phyloP scores from a whole-genome alignment of 345 rosid species.

The Brassica carinata region DNA sequence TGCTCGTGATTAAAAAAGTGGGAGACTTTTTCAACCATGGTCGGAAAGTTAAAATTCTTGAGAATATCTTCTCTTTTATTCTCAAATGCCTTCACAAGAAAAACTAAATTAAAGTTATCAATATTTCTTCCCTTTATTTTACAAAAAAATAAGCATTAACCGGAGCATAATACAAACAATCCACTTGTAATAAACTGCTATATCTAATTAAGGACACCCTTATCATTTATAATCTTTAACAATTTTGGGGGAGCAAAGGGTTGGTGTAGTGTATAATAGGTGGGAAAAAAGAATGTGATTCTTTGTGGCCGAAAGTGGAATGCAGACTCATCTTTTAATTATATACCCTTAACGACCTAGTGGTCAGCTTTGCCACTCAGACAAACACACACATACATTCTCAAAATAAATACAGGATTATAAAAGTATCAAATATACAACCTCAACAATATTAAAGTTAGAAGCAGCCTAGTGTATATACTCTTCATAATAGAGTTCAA shows the following conservation, averaged over 20 bases:
- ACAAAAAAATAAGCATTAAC: neutral
- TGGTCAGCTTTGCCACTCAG: slow-evolving; percentile 27
- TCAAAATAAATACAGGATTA: neutral
- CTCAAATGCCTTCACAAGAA: slow-evolving; percentile 28
- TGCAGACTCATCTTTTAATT: slow-evolving; percentile 39
- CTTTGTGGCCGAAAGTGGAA: slow-evolving; percentile 35
- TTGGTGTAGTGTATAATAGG: slow-evolving; percentile 31
- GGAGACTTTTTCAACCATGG: slow-evolving; percentile 7
- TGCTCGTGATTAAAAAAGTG: slow-evolving; percentile 13
- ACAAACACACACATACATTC: neutral
- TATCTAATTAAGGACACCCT: slow-evolving; percentile 7
- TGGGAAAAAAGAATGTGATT: slow-evolving; percentile 33
- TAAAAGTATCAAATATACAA: neutral
- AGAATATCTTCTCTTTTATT: slow-evolving; percentile 28
- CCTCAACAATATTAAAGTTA: neutral
- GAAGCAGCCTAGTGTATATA: neutral
- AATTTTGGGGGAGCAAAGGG: slow-evolving; percentile 32
- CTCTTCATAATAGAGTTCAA: neutral
- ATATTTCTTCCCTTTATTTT: neutral
- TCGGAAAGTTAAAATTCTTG: slow-evolving; percentile 28
- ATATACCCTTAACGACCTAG: slow-evolving; percentile 27
- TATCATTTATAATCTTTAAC: slow-evolving; percentile 3
- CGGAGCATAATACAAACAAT: neutral
- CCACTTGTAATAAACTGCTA: slow-evolving; percentile 25
- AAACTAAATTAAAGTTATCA: neutral